Evolutionary conservation across 345 rosid species (phyloP).

Genomic region (Schrenkiella parvula): DNA sequence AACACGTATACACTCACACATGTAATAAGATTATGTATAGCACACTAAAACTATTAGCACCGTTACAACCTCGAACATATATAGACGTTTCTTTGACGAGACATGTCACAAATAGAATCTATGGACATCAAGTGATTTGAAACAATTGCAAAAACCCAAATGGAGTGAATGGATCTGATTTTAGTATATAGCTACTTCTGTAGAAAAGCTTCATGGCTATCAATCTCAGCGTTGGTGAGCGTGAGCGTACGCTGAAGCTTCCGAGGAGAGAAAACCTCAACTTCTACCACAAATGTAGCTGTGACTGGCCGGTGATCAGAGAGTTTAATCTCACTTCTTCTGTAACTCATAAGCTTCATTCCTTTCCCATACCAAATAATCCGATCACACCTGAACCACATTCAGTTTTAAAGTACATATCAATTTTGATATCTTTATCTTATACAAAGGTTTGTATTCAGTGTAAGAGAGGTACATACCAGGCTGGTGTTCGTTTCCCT

Average conservation of each 20-base stretch:
- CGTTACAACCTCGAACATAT: not conserved
- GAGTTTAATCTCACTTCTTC: conserved; percentile 64
- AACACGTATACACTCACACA: not conserved
- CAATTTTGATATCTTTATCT: not conserved
- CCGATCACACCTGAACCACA: conserved; percentile 67
- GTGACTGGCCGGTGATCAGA: conserved; percentile 93
- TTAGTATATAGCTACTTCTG: not conserved
- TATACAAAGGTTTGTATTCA: not conserved
- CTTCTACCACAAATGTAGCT: conserved; percentile 71
- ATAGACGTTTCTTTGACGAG: not conserved
- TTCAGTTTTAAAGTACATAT: not conserved
- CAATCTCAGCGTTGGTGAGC: conserved; percentile 71
- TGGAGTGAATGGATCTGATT: not conserved
- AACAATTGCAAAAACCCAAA: not conserved
- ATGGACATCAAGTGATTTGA: not conserved
- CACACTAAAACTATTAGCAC: not conserved
- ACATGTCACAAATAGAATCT: not conserved
- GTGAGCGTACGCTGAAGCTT: conserved; percentile 85
- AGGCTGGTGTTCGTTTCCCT: conserved; percentile 82
- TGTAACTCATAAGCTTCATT: conserved; percentile 66
- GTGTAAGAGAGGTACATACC: conserved; percentile 32
- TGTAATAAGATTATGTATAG: not conserved
- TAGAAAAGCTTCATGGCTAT: conserved; percentile 23
- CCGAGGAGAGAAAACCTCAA: conserved; percentile 64
- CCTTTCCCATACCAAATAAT: conserved; percentile 82